Evolutionary conservation across 345 rosid genomes (phyloP).

Genomic region (Salix purpurea): DNA sequence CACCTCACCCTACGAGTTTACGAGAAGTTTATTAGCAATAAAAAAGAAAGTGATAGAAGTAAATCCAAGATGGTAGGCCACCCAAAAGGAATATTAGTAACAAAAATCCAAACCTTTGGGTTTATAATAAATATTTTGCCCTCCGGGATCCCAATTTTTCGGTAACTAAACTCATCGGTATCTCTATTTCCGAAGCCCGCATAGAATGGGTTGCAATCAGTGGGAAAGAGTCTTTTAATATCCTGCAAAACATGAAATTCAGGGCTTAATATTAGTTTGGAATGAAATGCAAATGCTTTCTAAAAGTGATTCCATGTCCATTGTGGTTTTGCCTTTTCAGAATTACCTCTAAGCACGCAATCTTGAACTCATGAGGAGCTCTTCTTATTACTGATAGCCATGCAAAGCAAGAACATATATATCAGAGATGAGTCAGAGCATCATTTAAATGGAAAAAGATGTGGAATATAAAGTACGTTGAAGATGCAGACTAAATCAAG

Average conservation of each 20-base stretch:
- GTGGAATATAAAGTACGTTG: neutral
- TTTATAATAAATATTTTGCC: slow-evolving; percentile 89
- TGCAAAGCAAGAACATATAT: slow-evolving; percentile 4
- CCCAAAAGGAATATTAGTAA: neutral
- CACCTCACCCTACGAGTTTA: slow-evolving; percentile 70
- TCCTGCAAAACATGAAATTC: slow-evolving; percentile 43
- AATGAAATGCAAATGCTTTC: neutral
- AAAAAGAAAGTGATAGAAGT: neutral
- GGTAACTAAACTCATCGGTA: slow-evolving; percentile 86
- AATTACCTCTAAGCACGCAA: slow-evolving; percentile 82
- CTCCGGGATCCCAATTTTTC: slow-evolving; percentile 85
- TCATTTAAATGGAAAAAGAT: neutral
- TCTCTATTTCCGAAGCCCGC: slow-evolving; percentile 94
- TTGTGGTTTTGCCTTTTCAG: neutral
- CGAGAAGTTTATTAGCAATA: neutral
- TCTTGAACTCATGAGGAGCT: slow-evolving; percentile 95
- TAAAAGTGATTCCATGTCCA: neutral
- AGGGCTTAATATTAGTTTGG: neutral
- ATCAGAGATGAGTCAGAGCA: slow-evolving; percentile 2
- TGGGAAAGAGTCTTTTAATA: slow-evolving; percentile 77
- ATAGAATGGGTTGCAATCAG: slow-evolving; percentile 84
- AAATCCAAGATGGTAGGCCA: neutral
- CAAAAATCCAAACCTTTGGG: slow-evolving; percentile 56
- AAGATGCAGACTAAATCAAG: neutral
- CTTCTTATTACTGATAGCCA: slow-evolving; percentile 69